Percentiles rank a stretch among this genome's conserved stretches.
phyloP scores from a whole-genome alignment of 2,329 filamentous ascomycete genomes.

The Cladosporium phlei region DNA sequence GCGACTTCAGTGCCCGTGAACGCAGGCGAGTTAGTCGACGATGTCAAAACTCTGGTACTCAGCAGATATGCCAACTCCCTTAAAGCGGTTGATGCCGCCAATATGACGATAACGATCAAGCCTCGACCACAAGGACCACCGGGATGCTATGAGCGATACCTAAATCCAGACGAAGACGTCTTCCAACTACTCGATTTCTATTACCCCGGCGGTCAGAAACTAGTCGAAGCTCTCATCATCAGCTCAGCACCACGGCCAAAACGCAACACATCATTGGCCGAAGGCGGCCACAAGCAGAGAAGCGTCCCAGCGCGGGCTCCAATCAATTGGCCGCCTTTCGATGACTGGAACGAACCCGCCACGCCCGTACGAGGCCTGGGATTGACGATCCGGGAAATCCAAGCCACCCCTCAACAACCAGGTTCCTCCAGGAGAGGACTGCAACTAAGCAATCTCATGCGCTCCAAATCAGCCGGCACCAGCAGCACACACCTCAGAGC shows the following conservation, averaged over 20 bases:
- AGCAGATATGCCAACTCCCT: slow-evolving; percentile 1
- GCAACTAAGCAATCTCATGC: not conserved
- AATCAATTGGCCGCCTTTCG: too few relatives aligned
- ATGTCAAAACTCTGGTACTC: not conserved
- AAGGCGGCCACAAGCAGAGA: not conserved
- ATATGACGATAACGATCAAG: not conserved
- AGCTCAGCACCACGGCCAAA: not conserved
- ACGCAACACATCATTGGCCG: not conserved
- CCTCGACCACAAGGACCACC: not conserved
- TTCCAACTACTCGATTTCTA: not conserved
- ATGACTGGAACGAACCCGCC: not conserved
- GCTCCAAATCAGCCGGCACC: not conserved
- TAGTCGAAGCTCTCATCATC: not conserved
- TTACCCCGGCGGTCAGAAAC: not conserved
- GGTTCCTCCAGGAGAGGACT: not conserved
- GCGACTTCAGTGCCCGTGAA: not conserved
- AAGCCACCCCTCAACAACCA: not conserved
- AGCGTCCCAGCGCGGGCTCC: not conserved
- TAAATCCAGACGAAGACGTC: not conserved
- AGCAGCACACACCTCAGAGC: not conserved
- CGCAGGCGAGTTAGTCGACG: not conserved
- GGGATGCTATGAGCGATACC: not conserved
- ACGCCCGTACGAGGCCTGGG: not conserved
- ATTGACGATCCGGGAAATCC: not conserved
- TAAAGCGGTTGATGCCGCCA: not conserved